Evolutionary conservation across 1,284 basidiomycete genomes (phyloP), one percentile per base, ranked within the genome.

Genomic region (Omphalotus olearius): DNA sequence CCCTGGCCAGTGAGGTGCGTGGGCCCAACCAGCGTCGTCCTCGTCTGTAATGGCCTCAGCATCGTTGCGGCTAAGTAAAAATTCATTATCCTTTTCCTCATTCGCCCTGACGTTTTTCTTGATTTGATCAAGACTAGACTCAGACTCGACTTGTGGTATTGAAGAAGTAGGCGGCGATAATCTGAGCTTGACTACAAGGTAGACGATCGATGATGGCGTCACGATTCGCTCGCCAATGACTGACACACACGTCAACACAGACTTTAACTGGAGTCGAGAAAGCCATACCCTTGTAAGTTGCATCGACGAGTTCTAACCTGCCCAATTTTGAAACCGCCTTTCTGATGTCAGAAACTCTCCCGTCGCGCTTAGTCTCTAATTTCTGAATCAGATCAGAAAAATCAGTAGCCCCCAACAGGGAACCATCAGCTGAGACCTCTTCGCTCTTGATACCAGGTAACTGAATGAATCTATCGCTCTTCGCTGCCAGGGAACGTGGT

Each of bases 161-260:
- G 57, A 54, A 18, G 60, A 53, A 10, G 54, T 56, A 13, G 82
- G 80, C 4, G 83, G 84, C 4, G 75, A 68, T 25, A 94, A 59
- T 2, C 89, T 83, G 14, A 93, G 72, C 67, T 96, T 95, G 67
- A 95, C 80, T 18, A 91, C 77, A 51, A 98, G 82, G 62, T 88
- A 87, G 28, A 98, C 91, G 59, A 98, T 91, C 0, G 96, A 86
- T 2, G 89, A 88, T 0, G 96, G 93, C 0, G 91, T 91, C 28
- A 98, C 85, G 41, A 89, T 70, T 36, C 86, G 85, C 68, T 99
- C 97, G 49, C 91, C 97, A 50, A 92, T 88, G 51, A 98, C 95
- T 94, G 56, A 6, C 44, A 18, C 1, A 55, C 20, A 30, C 41
- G 43, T 47, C 16, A 25, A 28, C 51, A 45, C 18, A 37, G 36